Percentiles rank a stretch among this genome's conserved stretches.
Evolutionary conservation across 257 asterid genomes (phyloP).

Genomic region (Ligustrum vulgare): DNA sequence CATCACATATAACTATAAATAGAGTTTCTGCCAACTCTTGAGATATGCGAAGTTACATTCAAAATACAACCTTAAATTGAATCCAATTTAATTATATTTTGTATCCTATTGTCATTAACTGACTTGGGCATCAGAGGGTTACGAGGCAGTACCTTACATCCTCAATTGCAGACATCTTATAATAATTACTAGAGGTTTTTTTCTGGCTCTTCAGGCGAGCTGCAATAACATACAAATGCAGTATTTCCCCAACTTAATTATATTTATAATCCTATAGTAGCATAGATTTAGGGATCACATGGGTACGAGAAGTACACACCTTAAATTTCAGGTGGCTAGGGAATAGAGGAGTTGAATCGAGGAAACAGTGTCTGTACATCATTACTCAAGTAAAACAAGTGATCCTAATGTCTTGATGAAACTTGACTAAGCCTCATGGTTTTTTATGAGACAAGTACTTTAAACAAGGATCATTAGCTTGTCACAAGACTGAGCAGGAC

Average conservation of each 20-base stretch:
- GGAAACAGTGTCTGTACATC: background rate
- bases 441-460: background rate
- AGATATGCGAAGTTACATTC: too few relatives aligned
- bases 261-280: background rate
- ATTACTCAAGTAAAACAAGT: background rate
- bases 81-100: too few relatives aligned
- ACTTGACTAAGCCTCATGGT: background rate
- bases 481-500: conserved; percentile 10
- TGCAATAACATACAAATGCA: background rate
- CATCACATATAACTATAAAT: too few relatives aligned
- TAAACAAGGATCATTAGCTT: background rate
- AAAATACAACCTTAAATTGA: too few relatives aligned
- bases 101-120: too few relatives aligned
- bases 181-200: background rate
- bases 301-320: background rate
- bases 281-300: background rate
- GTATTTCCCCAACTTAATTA: background rate
- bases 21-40: too few relatives aligned
- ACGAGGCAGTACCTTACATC: too few relatives aligned
- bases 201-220: background rate
- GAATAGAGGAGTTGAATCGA: background rate
- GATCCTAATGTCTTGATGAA: background rate
- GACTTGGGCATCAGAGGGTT: too few relatives aligned
- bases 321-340: background rate
- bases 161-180: too few relatives aligned